A percentile compares a stretch with the other conserved stretches of the same genome.
Evolutionary conservation across 169 alveolate species (phyloP).

Genomic region (Amoebophrya sp.): DNA sequence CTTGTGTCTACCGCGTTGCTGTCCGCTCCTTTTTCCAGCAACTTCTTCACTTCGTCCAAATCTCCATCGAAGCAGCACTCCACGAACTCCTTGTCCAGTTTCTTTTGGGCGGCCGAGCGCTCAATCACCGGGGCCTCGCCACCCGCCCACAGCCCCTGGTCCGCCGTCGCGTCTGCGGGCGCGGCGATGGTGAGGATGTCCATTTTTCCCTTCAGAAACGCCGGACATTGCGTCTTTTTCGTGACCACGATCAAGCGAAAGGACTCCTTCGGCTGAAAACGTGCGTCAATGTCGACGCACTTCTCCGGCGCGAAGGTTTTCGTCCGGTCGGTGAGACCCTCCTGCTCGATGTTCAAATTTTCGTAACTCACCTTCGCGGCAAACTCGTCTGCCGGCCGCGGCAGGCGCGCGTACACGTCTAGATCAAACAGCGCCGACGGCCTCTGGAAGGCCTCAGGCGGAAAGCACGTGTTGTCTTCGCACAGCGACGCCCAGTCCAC

Average conservation of each 20-base stretch:
- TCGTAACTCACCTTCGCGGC: background rate
- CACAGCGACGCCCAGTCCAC: background rate
- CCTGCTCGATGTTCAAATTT: background rate
- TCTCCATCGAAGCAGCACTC: constrained; percentile 15
- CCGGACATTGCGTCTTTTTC: background rate
- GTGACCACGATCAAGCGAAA: background rate
- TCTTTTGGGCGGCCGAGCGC: background rate
- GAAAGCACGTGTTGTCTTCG: background rate
- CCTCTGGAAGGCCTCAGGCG: background rate
- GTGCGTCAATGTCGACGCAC: background rate
- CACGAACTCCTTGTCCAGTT: background rate
- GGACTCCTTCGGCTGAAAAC: background rate
- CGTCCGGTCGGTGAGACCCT: background rate
- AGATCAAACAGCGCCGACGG: background rate
- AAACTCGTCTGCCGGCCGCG: background rate
- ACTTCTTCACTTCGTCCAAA: background rate
- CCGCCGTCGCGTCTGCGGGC: background rate
- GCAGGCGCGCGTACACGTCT: background rate
- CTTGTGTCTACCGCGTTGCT: background rate
- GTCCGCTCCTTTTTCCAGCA: background rate
- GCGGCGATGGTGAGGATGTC: background rate
- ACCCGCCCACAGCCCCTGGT: background rate
- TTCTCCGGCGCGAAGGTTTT: background rate
- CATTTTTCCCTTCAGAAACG: background rate
- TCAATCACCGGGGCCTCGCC: background rate